A percentile compares a stretch with the other conserved stretches of the same genome.
phyloP scores from a whole-genome alignment of 345 rosid species.

The Rubroshorea leprosula region DNA sequence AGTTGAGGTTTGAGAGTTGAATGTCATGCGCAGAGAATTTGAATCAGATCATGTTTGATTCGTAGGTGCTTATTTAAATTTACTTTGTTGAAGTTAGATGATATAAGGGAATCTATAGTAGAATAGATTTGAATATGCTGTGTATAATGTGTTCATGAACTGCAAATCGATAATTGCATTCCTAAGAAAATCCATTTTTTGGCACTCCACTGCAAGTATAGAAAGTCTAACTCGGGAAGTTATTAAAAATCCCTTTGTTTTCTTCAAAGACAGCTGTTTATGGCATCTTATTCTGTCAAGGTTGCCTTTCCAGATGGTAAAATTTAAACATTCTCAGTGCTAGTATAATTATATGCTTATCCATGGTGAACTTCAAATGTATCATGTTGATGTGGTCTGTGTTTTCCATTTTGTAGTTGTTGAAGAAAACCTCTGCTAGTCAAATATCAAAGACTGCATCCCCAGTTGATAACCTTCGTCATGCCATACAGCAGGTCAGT shows the following conservation, averaged over 20 bases:
- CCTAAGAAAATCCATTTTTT: not conserved
- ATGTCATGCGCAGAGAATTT: too few relatives aligned
- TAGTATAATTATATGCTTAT: not conserved
- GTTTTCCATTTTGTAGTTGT: constrained; percentile 27
- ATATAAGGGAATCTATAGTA: too few relatives aligned
- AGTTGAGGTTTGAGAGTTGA: too few relatives aligned
- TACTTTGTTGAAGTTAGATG: too few relatives aligned
- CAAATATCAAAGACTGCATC: constrained; percentile 36
- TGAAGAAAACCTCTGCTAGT: constrained; percentile 43
- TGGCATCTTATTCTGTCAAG: not conserved
- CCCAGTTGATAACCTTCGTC: constrained; percentile 39
- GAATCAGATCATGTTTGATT: too few relatives aligned
- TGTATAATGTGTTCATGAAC: too few relatives aligned
- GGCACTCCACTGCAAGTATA: not conserved
- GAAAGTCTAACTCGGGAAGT: not conserved
- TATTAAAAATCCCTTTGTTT: not conserved
- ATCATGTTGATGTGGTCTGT: not conserved
- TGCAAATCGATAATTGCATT: not conserved
- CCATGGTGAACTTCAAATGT: not conserved
- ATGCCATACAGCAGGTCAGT: constrained; percentile 45
- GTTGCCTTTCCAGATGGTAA: not conserved
- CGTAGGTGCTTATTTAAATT: too few relatives aligned
- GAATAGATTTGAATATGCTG: too few relatives aligned
- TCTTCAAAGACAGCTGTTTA: not conserved
- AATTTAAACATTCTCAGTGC: too few relatives aligned